Evolutionary conservation across 1,284 basidiomycete species (phyloP).

Genomic region (Calocybe gambosa): DNA sequence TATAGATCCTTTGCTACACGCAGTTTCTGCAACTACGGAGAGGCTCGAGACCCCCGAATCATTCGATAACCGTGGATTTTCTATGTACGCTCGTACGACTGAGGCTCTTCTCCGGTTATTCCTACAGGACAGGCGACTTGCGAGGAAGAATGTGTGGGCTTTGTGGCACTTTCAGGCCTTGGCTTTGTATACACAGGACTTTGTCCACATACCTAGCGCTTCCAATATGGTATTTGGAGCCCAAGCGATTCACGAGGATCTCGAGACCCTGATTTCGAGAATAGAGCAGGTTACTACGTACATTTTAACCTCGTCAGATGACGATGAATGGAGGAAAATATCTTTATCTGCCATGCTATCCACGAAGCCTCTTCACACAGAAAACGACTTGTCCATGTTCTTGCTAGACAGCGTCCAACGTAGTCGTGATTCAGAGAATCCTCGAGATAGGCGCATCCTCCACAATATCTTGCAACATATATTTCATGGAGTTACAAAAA

Average conservation of each 20-base stretch:
- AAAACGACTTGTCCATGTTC: conserved; percentile 33
- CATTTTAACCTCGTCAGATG: conserved; percentile 45
- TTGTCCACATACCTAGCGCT: conserved; percentile 42
- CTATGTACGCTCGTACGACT: conserved; percentile 60
- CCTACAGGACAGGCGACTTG: conserved; percentile 53
- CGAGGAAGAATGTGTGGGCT: conserved; percentile 56
- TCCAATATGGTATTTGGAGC: conserved; percentile 44
- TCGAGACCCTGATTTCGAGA: conserved; percentile 41
- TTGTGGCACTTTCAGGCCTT: conserved; percentile 59
- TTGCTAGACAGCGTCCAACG: conserved; percentile 35
- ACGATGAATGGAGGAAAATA: conserved; percentile 40
- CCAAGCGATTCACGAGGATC: conserved; percentile 28
- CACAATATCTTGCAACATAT: conserved; percentile 54
- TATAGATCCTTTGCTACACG: conserved; percentile 55
- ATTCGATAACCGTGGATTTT: conserved; percentile 47
- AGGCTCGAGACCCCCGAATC: conserved; percentile 9
- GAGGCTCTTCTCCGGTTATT: conserved; percentile 58
- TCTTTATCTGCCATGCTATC: conserved; percentile 30
- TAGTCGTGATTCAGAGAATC: conserved; percentile 37
- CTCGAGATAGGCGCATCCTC: conserved; percentile 54
- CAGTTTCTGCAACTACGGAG: conserved; percentile 24
- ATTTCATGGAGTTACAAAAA: conserved; percentile 52
- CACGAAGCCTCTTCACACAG: conserved; percentile 15
- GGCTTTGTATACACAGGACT: conserved; percentile 53
- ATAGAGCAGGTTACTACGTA: conserved; percentile 65